Conservation (phyloP, 148 eudicot genomes). For the Cornus kousa region DNA sequence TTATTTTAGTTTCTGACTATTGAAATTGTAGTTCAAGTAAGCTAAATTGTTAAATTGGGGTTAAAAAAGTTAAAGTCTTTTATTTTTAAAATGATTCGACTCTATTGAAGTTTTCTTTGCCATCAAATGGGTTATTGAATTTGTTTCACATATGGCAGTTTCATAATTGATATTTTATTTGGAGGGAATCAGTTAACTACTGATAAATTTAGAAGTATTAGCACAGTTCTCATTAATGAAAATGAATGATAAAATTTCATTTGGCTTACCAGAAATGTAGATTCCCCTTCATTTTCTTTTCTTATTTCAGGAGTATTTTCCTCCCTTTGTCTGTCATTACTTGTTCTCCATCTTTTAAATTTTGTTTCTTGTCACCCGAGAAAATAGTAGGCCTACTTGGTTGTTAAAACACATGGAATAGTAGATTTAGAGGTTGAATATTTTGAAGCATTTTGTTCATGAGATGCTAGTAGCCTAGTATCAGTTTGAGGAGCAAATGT, state of each 20-base stretch:
- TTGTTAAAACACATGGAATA: background rate
- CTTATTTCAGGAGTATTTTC: too few species aligned
- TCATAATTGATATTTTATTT: background rate
- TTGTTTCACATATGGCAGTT: background rate
- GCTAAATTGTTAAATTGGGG: background rate
- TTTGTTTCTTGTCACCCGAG: too few species aligned
- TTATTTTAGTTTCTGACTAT: background rate
- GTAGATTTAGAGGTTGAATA: background rate
- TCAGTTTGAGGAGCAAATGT: background rate
- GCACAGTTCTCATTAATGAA: too few species aligned
- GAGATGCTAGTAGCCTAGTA: background rate
- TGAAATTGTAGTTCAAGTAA: too few species aligned
- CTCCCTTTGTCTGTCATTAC: too few species aligned
- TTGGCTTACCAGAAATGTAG: too few species aligned
- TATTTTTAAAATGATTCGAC: too few species aligned
- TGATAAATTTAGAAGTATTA: too few species aligned
- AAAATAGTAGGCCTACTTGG: background rate
- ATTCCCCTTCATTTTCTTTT: too few species aligned
- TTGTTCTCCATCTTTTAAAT: too few species aligned
- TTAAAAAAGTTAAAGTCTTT: too few species aligned
- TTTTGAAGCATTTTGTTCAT: background rate
- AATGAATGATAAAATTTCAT: too few species aligned
- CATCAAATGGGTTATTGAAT: background rate
- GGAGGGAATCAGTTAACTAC: background rate
- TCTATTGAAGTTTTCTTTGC: background rate